Evolutionary conservation across 2,329 filamentous ascomycete genomes (phyloP).

Genomic region (Leptographium lundbergii): DNA sequence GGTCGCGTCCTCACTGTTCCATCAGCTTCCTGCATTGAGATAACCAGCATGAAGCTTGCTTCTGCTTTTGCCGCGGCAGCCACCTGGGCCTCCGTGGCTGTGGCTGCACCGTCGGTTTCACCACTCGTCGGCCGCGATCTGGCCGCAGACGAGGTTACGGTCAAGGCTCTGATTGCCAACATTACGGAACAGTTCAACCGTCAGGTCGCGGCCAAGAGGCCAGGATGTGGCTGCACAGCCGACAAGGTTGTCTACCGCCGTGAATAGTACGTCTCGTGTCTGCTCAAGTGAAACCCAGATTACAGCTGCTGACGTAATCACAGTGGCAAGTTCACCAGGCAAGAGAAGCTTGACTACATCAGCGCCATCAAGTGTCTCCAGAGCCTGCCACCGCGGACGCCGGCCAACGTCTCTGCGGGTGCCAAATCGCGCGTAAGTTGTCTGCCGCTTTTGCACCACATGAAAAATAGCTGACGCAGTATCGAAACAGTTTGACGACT

Average conservation of each 20-base stretch:
- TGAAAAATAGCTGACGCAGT: neutral
- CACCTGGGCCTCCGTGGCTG: neutral
- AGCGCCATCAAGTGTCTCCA: slow-evolving; percentile 25
- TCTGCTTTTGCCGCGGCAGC: neutral
- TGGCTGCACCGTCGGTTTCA: neutral
- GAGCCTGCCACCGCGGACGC: slow-evolving; percentile 17
- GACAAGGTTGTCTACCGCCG: neutral
- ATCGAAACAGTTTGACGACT: slow-evolving; percentile 14
- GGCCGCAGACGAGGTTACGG: neutral
- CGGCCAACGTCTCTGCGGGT: slow-evolving; percentile 19
- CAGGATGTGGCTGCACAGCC: neutral
- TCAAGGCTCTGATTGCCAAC: neutral
- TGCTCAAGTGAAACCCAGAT: neutral
- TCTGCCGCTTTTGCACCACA: neutral
- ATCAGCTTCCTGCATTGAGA: neutral
- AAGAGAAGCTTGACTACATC: slow-evolving; percentile 24
- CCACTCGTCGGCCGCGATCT: neutral
- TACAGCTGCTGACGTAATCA: neutral
- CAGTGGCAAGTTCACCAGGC: slow-evolving; percentile 19
- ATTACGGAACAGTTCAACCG: neutral
- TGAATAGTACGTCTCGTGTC: slow-evolving; percentile 1
- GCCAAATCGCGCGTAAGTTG: slow-evolving; percentile 18
- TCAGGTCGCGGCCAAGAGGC: neutral
- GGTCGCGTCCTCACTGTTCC: neutral
- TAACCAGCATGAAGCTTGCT: neutral